Evolutionary conservation across 1,284 basidiomycete species (phyloP).

Genomic region (Rhodotorula sp.): DNA sequence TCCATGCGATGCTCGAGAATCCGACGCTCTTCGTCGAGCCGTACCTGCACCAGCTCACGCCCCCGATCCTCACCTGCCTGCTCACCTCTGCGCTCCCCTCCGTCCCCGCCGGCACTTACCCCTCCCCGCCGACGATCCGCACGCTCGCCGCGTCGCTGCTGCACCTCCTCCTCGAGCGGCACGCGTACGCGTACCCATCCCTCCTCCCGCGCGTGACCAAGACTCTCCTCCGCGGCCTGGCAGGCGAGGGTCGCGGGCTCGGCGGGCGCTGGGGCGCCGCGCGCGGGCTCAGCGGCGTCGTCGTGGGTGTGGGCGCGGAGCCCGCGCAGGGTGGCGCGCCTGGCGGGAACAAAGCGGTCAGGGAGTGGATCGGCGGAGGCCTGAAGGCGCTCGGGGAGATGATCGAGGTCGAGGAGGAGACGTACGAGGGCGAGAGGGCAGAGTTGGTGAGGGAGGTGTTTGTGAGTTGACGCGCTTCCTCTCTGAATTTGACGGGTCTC

Average conservation of each 20-base stretch:
- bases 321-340: conserved; percentile 3
- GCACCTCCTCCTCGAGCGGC: conserved; percentile 69
- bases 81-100: conserved; percentile 73
- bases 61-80: conserved; percentile 85
- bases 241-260: conserved; percentile 57
- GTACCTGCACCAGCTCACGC: conserved; percentile 81
- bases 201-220: conserved; percentile 87
- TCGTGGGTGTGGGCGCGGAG: conserved; percentile 17
- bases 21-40: conserved; percentile 91
- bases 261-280: conserved; percentile 78
- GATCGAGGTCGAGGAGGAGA: conserved; percentile 71
- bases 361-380: conserved; percentile 48
- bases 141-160: conserved; percentile 75
- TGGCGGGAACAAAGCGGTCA: conserved; percentile 63
- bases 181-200: conserved; percentile 67
- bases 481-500: background rate
- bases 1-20: conserved; percentile 79
- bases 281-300: conserved; percentile 73
- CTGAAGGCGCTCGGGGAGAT: conserved; percentile 60
- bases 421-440: conserved; percentile 59
- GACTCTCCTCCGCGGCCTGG: conserved; percentile 81
- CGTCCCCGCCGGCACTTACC: conserved; percentile 31
- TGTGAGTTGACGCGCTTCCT: conserved; percentile 21
- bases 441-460: conserved; percentile 37
- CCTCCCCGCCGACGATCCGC: conserved; percentile 61